These are phyloP conservation scores for Mortierella sp. DNA, from an alignment of 371 early-diverging fungal species.

Conservation along the genomic window DNA sequence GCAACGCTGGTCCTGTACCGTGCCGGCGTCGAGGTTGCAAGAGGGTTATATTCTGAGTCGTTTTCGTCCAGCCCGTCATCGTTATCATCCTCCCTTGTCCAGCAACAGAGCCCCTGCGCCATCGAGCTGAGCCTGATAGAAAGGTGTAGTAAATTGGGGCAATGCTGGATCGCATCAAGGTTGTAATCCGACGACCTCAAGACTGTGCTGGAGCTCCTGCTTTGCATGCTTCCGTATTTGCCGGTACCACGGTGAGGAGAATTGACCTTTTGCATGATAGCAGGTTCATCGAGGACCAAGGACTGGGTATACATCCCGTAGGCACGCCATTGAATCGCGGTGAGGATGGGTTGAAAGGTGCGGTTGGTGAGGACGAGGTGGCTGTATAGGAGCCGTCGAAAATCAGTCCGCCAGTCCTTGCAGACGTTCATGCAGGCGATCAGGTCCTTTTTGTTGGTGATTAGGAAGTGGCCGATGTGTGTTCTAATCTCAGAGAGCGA, in stretches of 20 bases:
- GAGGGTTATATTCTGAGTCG: not conserved
- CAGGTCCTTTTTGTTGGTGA: constrained; percentile 26
- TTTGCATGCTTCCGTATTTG: not conserved
- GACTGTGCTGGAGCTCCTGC: not conserved
- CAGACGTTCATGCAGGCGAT: constrained; percentile 36
- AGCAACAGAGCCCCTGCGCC: constrained; percentile 20
- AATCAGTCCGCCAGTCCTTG: constrained; percentile 35
- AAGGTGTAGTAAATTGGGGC: constrained; percentile 32
- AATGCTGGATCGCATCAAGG: constrained; percentile 28
- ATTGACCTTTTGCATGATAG: constrained; percentile 17
- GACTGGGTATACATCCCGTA: constrained; percentile 33
- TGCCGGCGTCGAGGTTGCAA: not conserved
- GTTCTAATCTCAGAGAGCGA: constrained; percentile 36
- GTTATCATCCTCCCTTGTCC: constrained; percentile 30
- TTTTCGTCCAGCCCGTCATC: constrained; percentile 13
- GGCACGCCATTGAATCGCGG: constrained; percentile 33
- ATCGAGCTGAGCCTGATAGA: constrained; percentile 18
- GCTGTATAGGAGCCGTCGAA: constrained; percentile 30
- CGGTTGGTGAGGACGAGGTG: constrained; percentile 19
- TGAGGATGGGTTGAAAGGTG: constrained; percentile 19
- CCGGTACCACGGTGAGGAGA: not conserved
- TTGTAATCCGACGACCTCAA: constrained; percentile 26
- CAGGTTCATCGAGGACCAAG: constrained; percentile 28
- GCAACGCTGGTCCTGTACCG: constrained; percentile 24
- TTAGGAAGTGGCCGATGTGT: constrained; percentile 31